These are phyloP conservation scores for Zymoseptoria tritici DNA, from an alignment of 2,329 filamentous ascomycete species.

Conservation along the genomic window DNA sequence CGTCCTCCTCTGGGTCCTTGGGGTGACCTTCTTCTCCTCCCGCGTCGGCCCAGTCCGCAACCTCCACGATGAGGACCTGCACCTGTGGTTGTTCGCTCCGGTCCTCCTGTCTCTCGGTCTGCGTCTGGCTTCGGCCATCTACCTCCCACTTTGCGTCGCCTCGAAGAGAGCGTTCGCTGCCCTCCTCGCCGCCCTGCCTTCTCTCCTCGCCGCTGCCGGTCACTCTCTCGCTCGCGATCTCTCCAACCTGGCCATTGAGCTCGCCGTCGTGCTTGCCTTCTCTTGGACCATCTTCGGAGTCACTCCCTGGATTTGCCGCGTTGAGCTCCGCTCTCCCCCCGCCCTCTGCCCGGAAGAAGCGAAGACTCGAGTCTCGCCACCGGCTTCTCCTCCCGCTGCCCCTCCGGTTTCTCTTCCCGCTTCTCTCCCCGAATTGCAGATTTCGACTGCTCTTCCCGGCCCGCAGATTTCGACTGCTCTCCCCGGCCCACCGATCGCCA, in stretches of 20 bases:
- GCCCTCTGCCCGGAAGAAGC: background rate
- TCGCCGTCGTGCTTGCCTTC: background rate
- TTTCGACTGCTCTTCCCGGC: background rate
- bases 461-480: background rate
- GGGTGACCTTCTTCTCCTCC: background rate
- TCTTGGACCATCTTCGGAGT: background rate
- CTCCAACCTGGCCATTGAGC: background rate
- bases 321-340: background rate
- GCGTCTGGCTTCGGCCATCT: background rate
- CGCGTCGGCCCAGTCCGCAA: background rate
- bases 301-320: background rate
- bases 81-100: background rate
- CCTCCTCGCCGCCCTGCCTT: background rate
- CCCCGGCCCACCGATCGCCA: background rate
- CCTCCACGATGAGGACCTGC: background rate
- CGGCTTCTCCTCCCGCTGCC: background rate
- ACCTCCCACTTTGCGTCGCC: background rate
- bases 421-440: background rate
- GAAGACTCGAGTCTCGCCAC: background rate
- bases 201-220: background rate
- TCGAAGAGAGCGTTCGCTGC: background rate
- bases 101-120: background rate
- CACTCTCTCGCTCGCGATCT: background rate
- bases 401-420: background rate
- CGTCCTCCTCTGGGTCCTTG: background rate